Evolutionary conservation across 352 stramenopile species (phyloP).

Genomic region (Phytophthora meadii): DNA sequence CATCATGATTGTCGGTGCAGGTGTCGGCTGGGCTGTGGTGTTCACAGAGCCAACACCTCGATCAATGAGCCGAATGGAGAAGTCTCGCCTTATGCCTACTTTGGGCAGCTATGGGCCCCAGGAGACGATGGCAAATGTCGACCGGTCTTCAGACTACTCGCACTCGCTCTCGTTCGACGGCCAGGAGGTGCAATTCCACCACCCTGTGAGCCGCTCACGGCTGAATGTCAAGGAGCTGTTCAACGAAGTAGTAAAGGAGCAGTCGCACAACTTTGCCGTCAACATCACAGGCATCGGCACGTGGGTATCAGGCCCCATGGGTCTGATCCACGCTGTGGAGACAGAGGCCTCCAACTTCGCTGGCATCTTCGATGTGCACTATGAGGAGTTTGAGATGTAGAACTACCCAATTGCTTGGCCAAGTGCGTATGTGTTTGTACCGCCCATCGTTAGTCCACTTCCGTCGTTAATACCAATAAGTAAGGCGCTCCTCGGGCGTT

Average conservation of each 20-base stretch:
- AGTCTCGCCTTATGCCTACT: slow-evolving; percentile 68
- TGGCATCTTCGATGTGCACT: slow-evolving; percentile 90
- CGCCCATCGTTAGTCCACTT: slow-evolving; percentile 27
- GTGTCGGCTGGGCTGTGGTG: slow-evolving; percentile 65
- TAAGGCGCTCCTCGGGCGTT: slow-evolving; percentile 27
- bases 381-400: slow-evolving; percentile 92
- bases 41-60: slow-evolving; percentile 72
- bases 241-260: slow-evolving; percentile 83
- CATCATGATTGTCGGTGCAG: slow-evolving; percentile 73
- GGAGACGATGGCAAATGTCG: slow-evolving; percentile 44
- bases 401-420: slow-evolving; percentile 29
- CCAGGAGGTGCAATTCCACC: slow-evolving; percentile 78
- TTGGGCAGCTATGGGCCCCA: slow-evolving; percentile 33
- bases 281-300: slow-evolving; percentile 83
- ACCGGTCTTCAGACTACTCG: slow-evolving; percentile 66
- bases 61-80: slow-evolving; percentile 80
- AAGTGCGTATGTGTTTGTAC: slow-evolving; percentile 35
- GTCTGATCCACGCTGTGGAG: slow-evolving; percentile 80
- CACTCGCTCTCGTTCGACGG: slow-evolving; percentile 83
- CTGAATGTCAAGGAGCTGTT: slow-evolving; percentile 84
- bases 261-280: slow-evolving; percentile 86
- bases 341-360: slow-evolving; percentile 76
- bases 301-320: slow-evolving; percentile 86
- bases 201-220: slow-evolving; percentile 70
- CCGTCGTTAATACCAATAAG: slow-evolving; percentile 37